A percentile compares a stretch with the other conserved stretches of the same genome.
phyloP scores from a whole-genome alignment of 768 basidiomycete species.

The Suillus clintonianus region DNA sequence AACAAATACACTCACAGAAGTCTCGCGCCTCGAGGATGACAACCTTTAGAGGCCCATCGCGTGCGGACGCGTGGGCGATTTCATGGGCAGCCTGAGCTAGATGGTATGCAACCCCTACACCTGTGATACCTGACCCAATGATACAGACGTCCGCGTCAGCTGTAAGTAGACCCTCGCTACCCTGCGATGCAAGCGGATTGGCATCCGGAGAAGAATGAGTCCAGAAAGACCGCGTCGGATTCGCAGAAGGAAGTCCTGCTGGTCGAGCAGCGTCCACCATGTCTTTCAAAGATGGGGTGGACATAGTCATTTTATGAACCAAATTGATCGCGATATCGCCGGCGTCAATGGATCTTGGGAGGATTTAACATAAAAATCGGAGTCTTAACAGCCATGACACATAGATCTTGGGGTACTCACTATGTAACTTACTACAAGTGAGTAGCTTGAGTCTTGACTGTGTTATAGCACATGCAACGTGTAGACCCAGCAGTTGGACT shows the following conservation, averaged over 20 bases:
- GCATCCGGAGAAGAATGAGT: conserved; percentile 51
- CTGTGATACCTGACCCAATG: conserved; percentile 80
- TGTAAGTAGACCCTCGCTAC: conserved; percentile 61
- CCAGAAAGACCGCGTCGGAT: conserved; percentile 78
- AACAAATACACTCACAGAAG: conserved; percentile 59
- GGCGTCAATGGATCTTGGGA: no score
- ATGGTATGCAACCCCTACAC: conserved; percentile 74
- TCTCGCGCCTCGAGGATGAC: conserved; percentile 85
- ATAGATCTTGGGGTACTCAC: no score
- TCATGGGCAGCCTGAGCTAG: conserved; percentile 40
- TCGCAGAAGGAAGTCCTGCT: conserved; percentile 50
- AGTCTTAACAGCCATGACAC: no score
- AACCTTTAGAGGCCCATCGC: conserved; percentile 39
- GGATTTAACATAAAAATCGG: no score
- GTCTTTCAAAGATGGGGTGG: no score
- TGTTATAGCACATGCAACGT: no score
- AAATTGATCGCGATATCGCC: no score
- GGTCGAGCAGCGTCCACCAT: background rate
- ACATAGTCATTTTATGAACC: no score
- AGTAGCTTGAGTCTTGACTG: no score
- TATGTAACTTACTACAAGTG: no score
- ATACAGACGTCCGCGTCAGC: conserved; percentile 70
- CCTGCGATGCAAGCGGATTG: conserved; percentile 67
- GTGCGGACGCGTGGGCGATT: conserved; percentile 3
- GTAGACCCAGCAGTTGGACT: no score